A percentile compares a stretch with the other conserved stretches of the same genome.
phyloP scores from a whole-genome alignment of 441 rosid genomes.

The Erodium moschatum region DNA sequence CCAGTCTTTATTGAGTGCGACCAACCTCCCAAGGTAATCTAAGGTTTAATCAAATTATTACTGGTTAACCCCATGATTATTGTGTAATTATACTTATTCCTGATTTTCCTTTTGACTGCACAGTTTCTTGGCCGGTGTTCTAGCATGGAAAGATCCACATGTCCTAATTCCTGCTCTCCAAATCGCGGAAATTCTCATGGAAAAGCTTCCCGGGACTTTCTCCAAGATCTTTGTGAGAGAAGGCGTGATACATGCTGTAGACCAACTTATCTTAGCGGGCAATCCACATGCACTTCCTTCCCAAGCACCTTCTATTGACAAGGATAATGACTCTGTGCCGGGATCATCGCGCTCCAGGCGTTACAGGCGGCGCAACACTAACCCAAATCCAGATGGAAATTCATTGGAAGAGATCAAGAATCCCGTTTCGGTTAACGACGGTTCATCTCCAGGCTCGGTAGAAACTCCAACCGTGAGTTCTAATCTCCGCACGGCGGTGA shows the following conservation, averaged over 20 bases:
- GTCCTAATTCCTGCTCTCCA: constrained; percentile 96
- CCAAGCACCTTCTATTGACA: constrained; percentile 50
- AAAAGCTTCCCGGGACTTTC: constrained; percentile 92
- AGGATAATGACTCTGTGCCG: constrained; percentile 59
- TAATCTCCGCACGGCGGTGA: constrained; percentile 57
- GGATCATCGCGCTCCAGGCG: constrained; percentile 90
- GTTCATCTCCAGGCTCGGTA: constrained; percentile 51
- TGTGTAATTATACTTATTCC: constrained; percentile 13
- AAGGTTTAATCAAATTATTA: constrained; percentile 13
- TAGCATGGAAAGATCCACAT: constrained; percentile 99
- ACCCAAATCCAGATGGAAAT: constrained; percentile 56
- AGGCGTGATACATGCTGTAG: constrained; percentile 98
- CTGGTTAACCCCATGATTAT: background rate
- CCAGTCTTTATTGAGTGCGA: constrained; percentile 64
- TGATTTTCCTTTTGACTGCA: constrained; percentile 18
- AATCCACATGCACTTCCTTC: constrained; percentile 36
- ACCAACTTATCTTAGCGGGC: constrained; percentile 77
- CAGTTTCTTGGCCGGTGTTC: constrained; percentile 93
- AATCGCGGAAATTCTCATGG: constrained; percentile 96
- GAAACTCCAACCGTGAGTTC: constrained; percentile 67
- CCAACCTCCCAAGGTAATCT: constrained; percentile 83
- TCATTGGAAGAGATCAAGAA: constrained; percentile 55
- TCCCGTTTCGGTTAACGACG: constrained; percentile 42
- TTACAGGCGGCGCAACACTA: constrained; percentile 70
- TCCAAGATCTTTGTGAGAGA: constrained; percentile 96